Evolutionary conservation across 176 grass and related monocot species (phyloP), one percentile per base, ranked within the genome.

Genomic region (Panicum miliaceum): DNA sequence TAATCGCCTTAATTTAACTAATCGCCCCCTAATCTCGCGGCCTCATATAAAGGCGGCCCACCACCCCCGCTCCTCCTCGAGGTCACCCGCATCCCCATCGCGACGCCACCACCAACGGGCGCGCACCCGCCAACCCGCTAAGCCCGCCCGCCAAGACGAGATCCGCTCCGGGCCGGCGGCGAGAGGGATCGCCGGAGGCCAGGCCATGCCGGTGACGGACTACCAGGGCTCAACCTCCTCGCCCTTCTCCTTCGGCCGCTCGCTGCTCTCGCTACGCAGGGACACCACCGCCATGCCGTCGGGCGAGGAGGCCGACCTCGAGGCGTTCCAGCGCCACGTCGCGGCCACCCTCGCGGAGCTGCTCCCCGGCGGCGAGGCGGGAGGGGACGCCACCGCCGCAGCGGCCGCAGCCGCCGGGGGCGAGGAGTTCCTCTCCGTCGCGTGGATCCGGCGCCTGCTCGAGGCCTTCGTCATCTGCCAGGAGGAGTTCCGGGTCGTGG

Each of bases 401-500:
- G 22, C 40, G 4, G n/a, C 57, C 0, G 22, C 40, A 10, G n/a
- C 57, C 0, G 22, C n/a, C 12, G 60, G 26, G 8, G 88, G 18
- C 7, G 89, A 86, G 51, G 89, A 93, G 87, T 53, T 98, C 40
- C 86, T 98, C 29, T 93, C 92, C 14, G 82, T 95, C 1, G 51
- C 89, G 19, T 98, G 92, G 92, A 82, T 98, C 86, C 89, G 89
- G 72, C 79, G 88, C 61, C 92, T 98, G 36, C 89, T 98, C 6
- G 95, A 98, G 61, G 84, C 89, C n/a, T 94, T 98, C 71, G 70
- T 98, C 46, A 80, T 96, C n/a, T 92, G 89, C 64, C 83, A 90
- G 45, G 97, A 94, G 88, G 91, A 94, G 81, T 99, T 99, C 82
- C 87, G 91, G 3, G 88, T 94, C 15, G 81, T 99, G 1, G 56